Evolutionary conservation across 164 flowering plant species (phyloP).

Genomic region (Berberis thunbergii): DNA sequence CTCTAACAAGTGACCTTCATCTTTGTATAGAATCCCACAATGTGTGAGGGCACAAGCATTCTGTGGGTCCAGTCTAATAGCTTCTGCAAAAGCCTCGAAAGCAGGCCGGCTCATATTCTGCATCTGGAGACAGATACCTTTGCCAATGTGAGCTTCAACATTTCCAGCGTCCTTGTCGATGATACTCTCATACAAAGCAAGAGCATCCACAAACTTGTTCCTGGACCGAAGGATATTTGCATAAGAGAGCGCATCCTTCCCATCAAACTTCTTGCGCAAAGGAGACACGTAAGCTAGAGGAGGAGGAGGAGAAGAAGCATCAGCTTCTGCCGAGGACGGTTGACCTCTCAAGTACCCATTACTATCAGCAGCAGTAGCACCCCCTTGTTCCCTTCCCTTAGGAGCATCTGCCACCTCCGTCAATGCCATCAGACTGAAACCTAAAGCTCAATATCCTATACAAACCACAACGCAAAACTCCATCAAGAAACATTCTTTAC

Average conservation of each 20-base stretch:
- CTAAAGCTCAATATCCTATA: slow-evolving; percentile 16
- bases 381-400: slow-evolving; percentile 27
- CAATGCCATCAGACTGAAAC: slow-evolving; percentile 34
- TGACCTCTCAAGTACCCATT: slow-evolving; percentile 40
- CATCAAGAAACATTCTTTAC: too few species aligned
- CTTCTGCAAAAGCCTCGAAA: slow-evolving; percentile 84
- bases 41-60: slow-evolving; percentile 95
- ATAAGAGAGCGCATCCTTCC: slow-evolving; percentile 77
- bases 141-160: slow-evolving; percentile 90
- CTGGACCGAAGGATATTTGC: slow-evolving; percentile 89
- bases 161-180: slow-evolving; percentile 59
- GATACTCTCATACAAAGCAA: slow-evolving; percentile 58
- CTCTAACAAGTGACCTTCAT: slow-evolving; percentile 85
- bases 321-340: slow-evolving; percentile 24
- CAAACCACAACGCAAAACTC: neutral
- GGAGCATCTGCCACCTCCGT: slow-evolving; percentile 34
- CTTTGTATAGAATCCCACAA: slow-evolving; percentile 90
- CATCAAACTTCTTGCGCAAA: slow-evolving; percentile 42
- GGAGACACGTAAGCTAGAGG: slow-evolving; percentile 14
- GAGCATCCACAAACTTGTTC: slow-evolving; percentile 91
- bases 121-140: slow-evolving; percentile 96
- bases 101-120: slow-evolving; percentile 72
- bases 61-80: slow-evolving; percentile 73
- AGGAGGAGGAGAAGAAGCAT: slow-evolving; percentile 18
- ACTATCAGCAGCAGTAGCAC: slow-evolving; percentile 12